A percentile compares a stretch with the other conserved stretches of the same genome.
Conservation (phyloP, 2,329 filamentous ascomycete species). For the Lachnellula subtilissima region DNA sequence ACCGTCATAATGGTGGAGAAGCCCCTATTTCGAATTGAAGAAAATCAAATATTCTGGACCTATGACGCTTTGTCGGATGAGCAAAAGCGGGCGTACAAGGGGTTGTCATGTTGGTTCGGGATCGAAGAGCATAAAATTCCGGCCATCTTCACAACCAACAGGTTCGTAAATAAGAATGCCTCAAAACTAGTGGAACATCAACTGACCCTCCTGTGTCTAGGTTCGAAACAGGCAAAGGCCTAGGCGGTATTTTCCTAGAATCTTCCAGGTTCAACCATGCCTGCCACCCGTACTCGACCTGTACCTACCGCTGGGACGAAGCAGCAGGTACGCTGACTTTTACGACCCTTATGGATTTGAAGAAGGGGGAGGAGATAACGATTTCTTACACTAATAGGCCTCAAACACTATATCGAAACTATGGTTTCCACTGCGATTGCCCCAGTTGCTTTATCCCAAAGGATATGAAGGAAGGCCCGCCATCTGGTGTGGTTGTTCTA, state of each 20-base stretch:
- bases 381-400: slow-evolving; percentile 46
- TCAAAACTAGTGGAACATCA: background rate
- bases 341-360: slow-evolving; percentile 35
- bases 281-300: slow-evolving; percentile 42
- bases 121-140: slow-evolving; percentile 11
- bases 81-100: slow-evolving; percentile 18
- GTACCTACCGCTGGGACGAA: slow-evolving; percentile 35
- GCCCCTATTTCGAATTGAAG: slow-evolving; percentile 21
- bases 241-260: slow-evolving; percentile 43
- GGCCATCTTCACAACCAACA: slow-evolving; percentile 29
- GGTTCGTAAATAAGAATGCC: slow-evolving; percentile 14
- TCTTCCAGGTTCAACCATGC: slow-evolving; percentile 57
- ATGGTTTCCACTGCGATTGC: slow-evolving; percentile 51
- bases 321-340: slow-evolving; percentile 37
- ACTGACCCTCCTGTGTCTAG: slow-evolving; percentile 1
- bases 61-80: slow-evolving; percentile 18
- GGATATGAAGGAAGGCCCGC: background rate
- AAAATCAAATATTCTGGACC: slow-evolving; percentile 12
- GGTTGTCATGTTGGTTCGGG: slow-evolving; percentile 14
- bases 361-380: slow-evolving; percentile 44
- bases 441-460: slow-evolving; percentile 35
- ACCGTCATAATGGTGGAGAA: slow-evolving; percentile 25
- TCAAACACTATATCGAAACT: slow-evolving; percentile 37
- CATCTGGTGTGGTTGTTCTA: background rate
- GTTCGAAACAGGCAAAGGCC: slow-evolving; percentile 13